Evolutionary conservation across 2,329 filamentous ascomycete genomes (phyloP).

Genomic region (Pseudogymnoascus sp.): DNA sequence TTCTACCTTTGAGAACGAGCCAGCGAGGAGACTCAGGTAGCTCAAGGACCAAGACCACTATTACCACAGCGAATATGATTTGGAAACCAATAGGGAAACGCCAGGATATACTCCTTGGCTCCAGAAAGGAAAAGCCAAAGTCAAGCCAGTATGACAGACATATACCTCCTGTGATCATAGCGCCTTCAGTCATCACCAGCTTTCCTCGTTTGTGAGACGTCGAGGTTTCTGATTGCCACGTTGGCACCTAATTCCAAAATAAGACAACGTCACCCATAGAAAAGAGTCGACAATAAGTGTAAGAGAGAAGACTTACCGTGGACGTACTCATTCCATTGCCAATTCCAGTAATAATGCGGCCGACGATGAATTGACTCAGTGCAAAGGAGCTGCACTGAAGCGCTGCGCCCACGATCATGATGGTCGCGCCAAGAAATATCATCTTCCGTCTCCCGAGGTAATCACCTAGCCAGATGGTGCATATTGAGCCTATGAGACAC

Average conservation of each 20-base stretch:
- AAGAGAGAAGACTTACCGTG: background rate
- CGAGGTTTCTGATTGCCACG: conserved; percentile 22
- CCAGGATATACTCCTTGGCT: conserved; percentile 34
- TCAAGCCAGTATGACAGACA: conserved; percentile 55
- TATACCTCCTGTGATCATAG: conserved; percentile 48
- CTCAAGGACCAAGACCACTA: conserved; percentile 13
- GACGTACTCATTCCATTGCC: conserved; percentile 19
- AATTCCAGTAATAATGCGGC: conserved; percentile 38
- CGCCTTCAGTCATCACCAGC: conserved; percentile 32
- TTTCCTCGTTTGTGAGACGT: conserved; percentile 20
- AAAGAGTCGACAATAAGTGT: background rate
- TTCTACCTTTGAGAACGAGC: conserved; percentile 15
- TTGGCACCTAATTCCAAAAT: background rate
- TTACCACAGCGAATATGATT: conserved; percentile 28
- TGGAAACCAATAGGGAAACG: conserved; percentile 28
- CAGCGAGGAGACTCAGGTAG: conserved; percentile 17
- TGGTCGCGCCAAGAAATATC: conserved; percentile 7
- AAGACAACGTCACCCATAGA: background rate
- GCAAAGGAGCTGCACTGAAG: conserved; percentile 30
- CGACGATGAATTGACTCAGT: conserved; percentile 37
- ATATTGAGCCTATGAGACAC: conserved; percentile 44
- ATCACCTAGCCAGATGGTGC: conserved; percentile 45
- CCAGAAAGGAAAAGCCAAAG: conserved; percentile 45
- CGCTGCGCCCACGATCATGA: conserved; percentile 28
- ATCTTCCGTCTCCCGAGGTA: conserved; percentile 19